phyloP scores from a whole-genome alignment of 495 filamentous ascomycete genomes.

The Hypoxylon cercidicola region DNA sequence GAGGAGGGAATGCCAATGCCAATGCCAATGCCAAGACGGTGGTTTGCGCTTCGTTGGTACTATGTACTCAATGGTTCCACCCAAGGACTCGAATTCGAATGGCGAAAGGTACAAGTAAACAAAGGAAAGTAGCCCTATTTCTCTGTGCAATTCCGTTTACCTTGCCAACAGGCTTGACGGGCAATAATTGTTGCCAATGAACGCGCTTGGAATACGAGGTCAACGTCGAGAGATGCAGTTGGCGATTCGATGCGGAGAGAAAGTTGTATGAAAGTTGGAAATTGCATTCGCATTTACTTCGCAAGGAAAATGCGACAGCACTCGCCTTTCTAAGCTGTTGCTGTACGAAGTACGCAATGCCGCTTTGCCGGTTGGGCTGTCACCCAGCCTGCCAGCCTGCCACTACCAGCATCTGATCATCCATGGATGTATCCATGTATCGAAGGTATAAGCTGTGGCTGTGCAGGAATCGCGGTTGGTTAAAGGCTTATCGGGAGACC shows the following conservation, averaged over 20 bases:
- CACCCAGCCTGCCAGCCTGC: not conserved
- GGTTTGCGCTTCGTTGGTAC: conserved; percentile 8
- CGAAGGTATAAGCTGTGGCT: too few species aligned
- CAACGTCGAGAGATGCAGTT: not conserved
- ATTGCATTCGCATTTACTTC: not conserved
- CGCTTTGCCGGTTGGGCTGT: conserved; percentile 34
- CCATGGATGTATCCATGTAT: not conserved
- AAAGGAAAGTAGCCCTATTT: conserved; percentile 10
- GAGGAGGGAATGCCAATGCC: too few species aligned
- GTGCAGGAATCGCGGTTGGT: conserved; percentile 17
- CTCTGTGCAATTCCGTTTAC: not conserved
- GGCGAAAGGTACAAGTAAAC: conserved; percentile 26
- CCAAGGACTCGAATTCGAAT: conserved; percentile 17
- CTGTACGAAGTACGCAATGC: conserved; percentile 7
- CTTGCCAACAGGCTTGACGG: conserved; percentile 13
- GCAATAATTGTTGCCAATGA: conserved; percentile 7
- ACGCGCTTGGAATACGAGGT: not conserved
- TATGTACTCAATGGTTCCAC: conserved; percentile 28
- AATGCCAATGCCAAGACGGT: conserved; percentile 42
- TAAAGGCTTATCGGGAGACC: conserved; percentile 13
- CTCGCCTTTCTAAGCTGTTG: not conserved
- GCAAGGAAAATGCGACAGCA: conserved; percentile 11
- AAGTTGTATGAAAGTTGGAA: conserved; percentile 8
- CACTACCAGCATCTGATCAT: not conserved
- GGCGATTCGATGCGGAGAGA: not conserved